Percentiles rank a stretch among this genome's conserved stretches.
Conservation (phyloP, 192 early-diverging fungal genomes). For the Podila clonocystis region DNA sequence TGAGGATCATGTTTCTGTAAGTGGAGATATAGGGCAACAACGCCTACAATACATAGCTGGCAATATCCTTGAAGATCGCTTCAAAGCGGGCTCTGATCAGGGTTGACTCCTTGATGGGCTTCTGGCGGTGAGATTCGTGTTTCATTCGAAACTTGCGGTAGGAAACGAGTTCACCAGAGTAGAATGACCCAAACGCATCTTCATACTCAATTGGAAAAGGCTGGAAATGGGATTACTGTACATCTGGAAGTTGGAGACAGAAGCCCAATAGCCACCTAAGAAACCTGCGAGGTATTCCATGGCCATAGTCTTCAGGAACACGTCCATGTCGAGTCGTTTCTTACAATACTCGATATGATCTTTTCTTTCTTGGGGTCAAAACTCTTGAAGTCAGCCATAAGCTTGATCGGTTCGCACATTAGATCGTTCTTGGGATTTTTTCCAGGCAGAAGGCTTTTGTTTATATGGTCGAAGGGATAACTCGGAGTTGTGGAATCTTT, state of each 20-base stretch:
- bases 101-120: constrained; percentile 40
- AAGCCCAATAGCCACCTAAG: constrained; percentile 53
- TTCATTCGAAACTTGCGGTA: constrained; percentile 27
- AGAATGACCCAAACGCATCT: constrained; percentile 49
- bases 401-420: constrained; percentile 35
- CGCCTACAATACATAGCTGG: constrained; percentile 46
- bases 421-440: constrained; percentile 21
- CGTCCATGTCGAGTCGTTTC: constrained; percentile 31
- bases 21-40: constrained; percentile 42
- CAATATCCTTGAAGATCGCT: constrained; percentile 48
- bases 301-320: constrained; percentile 38
- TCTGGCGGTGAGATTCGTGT: constrained; percentile 19
- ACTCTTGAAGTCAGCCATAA: constrained; percentile 42
- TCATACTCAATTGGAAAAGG: constrained; percentile 58
- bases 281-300: constrained; percentile 52
- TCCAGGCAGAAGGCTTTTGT: constrained; percentile 31
- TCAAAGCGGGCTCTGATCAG: constrained; percentile 51
- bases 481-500: constrained; percentile 20
- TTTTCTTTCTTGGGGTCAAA: constrained; percentile 19
- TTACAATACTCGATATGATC: constrained; percentile 32
- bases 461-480: constrained; percentile 35
- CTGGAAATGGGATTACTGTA: constrained; percentile 44
- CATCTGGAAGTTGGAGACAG: constrained; percentile 55
- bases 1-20: constrained; percentile 46
- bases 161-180: constrained; percentile 21